phyloP scores from a whole-genome alignment of 768 basidiomycete genomes.

The Suillus decipiens region DNA sequence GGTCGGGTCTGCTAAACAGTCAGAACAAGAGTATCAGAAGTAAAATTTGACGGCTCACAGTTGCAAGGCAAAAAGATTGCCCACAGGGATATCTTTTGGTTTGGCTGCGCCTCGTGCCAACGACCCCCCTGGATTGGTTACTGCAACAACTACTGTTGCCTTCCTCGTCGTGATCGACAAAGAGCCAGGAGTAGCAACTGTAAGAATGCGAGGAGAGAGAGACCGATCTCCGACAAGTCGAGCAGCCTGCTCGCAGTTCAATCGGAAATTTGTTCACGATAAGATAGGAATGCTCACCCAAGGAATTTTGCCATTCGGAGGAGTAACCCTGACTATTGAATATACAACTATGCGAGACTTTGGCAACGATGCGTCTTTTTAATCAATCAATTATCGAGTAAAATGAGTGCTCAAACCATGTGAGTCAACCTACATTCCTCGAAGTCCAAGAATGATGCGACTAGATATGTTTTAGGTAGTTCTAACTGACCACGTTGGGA shows the following conservation, averaged over 20 bases:
- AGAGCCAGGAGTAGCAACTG: conserved; percentile 43
- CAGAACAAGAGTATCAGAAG: neutral
- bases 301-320: conserved; percentile 25
- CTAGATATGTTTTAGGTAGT: conserved; percentile 45
- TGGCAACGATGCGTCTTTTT: conserved; percentile 35
- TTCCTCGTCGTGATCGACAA: conserved; percentile 31
- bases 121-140: conserved; percentile 49
- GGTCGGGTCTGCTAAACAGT: conserved; percentile 45
- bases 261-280: conserved; percentile 28
- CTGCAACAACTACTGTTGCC: conserved; percentile 45
- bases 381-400: conserved; percentile 36
- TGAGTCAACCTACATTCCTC: conserved; percentile 52
- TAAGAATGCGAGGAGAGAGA: conserved; percentile 47
- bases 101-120: conserved; percentile 34
- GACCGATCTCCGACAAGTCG: conserved; percentile 37
- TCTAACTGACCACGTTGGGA: conserved; percentile 22
- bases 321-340: conserved; percentile 34
- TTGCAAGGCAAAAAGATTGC: conserved; percentile 50
- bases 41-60: conserved; percentile 40
- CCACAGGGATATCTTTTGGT: conserved; percentile 45
- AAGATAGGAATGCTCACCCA: conserved; percentile 42
- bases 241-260: conserved; percentile 15
- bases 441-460: conserved; percentile 58
- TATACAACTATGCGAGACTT: conserved; percentile 39
- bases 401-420: conserved; percentile 29